Base-by-base conservation (phyloP, 2,329 filamentous ascomycete species). In the Elsinoe australis region DNA sequence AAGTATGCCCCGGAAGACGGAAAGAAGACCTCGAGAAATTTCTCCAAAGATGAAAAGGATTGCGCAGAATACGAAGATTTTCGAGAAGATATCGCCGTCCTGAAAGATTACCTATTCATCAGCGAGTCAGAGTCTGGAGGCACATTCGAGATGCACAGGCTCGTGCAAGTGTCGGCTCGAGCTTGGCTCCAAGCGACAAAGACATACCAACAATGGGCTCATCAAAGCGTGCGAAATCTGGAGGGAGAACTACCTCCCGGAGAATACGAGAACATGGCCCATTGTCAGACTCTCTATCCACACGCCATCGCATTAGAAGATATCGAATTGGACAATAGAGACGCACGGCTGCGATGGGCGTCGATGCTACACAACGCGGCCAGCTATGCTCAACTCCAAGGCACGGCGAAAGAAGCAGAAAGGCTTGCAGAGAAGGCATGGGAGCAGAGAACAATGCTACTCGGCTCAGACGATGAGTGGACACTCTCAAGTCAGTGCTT, bases 91-190 rank as follows among this genome's bases (percentile, higher is more conserved):
- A 6, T 17, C 8, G 5, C 5, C 5, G n/a, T 36, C 6, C 33
- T 36, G 9, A 7, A 19, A 8, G 21, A 36, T 19, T 36, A 36
- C 33, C 33, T 18, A 18, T 18, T 36, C 15, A 36, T 36, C 15
- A 18, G 21, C 15, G 33, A 14, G n/a, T 36, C 33, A 19, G n/a
- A 3, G 15, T 36, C 4, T 45, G 41, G n/a, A 12, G 19, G n/a
- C 4, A 14, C 41, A 26, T 26, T 45, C 12, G 55, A 54, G 44
- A 51, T 65, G 44, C 63, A 65, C 48, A 53, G 61, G 18, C 51
- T 66, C 4, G 59, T 65, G 0, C 59, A 61, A 34, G 53, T 65
- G 3, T 56, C 60, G 1, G 63, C 50, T 0, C 35, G 55, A 8
- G 61, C 58, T 6, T 64, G 59, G 61, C 26, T 64, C 0, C 52